phyloP scores from a whole-genome alignment of 2,329 filamentous ascomycete species.

The Fusarium setosum region DNA sequence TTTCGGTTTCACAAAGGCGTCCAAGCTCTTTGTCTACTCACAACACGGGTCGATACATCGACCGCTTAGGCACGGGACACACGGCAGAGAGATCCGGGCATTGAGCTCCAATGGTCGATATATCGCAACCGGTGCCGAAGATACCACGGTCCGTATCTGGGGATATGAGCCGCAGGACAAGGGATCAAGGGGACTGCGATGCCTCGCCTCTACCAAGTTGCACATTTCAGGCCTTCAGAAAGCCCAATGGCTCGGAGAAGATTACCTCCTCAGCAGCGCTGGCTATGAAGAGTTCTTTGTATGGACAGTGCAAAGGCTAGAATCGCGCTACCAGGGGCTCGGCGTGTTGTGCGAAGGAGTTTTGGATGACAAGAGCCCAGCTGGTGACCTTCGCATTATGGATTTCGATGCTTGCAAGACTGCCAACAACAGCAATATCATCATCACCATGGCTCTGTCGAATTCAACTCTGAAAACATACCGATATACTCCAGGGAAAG shows the following conservation, averaged over 20 bases:
- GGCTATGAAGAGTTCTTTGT: slow-evolving; percentile 91
- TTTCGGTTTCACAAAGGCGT: slow-evolving; percentile 82
- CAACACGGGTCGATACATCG: slow-evolving; percentile 52
- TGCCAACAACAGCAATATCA: slow-evolving; percentile 52
- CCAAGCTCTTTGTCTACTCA: slow-evolving; percentile 60
- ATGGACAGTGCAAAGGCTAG: slow-evolving; percentile 74
- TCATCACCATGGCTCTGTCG: slow-evolving; percentile 81
- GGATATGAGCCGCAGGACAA: slow-evolving; percentile 48
- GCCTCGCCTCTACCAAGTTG: slow-evolving; percentile 74
- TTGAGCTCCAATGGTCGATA: slow-evolving; percentile 55
- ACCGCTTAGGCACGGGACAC: slow-evolving; percentile 75
- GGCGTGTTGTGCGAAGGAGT: slow-evolving; percentile 68
- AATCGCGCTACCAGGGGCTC: slow-evolving; percentile 60
- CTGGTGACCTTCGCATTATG: slow-evolving; percentile 81
- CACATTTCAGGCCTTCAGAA: slow-evolving; percentile 89
- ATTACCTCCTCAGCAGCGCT: slow-evolving; percentile 84
- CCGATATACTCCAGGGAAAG: slow-evolving; percentile 53
- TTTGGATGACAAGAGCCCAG: slow-evolving; percentile 61
- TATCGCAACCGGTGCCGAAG: slow-evolving; percentile 79
- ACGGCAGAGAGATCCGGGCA: slow-evolving; percentile 85
- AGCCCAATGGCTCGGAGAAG: slow-evolving; percentile 78
- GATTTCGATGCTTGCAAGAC: slow-evolving; percentile 72
- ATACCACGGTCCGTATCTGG: slow-evolving; percentile 79
- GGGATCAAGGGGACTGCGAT: slow-evolving; percentile 49
- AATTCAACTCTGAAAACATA: slow-evolving; percentile 82